Percentiles rank a stretch among this genome's conserved stretches.
Evolutionary conservation across 805 yeast genomes (phyloP).

Genomic region (Myxozyma udenii): DNA sequence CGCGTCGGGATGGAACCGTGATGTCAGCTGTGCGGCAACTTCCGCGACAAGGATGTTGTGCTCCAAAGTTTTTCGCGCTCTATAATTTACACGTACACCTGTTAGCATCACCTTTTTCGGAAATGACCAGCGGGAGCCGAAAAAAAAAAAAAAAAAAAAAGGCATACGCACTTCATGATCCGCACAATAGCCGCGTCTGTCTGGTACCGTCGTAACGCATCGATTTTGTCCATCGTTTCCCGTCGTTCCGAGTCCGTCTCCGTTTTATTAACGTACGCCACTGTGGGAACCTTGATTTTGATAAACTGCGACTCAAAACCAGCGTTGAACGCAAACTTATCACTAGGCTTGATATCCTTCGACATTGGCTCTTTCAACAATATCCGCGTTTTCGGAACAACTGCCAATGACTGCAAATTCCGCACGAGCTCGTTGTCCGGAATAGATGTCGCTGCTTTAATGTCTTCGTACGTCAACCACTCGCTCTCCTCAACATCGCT

Average conservation of each 20-base stretch:
- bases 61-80: constrained; percentile 52
- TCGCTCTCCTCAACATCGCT: constrained; percentile 47
- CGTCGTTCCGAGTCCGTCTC: constrained; percentile 54
- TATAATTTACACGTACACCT: background rate
- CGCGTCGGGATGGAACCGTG: constrained; percentile 68
- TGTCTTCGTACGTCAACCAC: constrained; percentile 57
- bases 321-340: constrained; percentile 64
- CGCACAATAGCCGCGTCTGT: constrained; percentile 85
- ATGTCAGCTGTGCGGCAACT: constrained; percentile 55
- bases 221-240: constrained; percentile 52
- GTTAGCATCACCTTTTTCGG: no score
- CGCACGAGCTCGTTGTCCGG: constrained; percentile 71
- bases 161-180: constrained; percentile 56
- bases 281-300: constrained; percentile 73
- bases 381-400: constrained; percentile 77
- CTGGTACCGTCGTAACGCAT: constrained; percentile 62
- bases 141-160: background rate
- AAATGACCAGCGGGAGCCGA: background rate
- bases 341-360: constrained; percentile 61
- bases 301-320: constrained; percentile 64
- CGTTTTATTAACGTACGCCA: constrained; percentile 41
- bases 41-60: constrained; percentile 70
- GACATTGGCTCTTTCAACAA: constrained; percentile 71
- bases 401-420: constrained; percentile 77
- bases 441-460: constrained; percentile 62